Conservation (phyloP, 2,329 filamentous ascomycete genomes). For the Colletotrichum falcatum region DNA sequence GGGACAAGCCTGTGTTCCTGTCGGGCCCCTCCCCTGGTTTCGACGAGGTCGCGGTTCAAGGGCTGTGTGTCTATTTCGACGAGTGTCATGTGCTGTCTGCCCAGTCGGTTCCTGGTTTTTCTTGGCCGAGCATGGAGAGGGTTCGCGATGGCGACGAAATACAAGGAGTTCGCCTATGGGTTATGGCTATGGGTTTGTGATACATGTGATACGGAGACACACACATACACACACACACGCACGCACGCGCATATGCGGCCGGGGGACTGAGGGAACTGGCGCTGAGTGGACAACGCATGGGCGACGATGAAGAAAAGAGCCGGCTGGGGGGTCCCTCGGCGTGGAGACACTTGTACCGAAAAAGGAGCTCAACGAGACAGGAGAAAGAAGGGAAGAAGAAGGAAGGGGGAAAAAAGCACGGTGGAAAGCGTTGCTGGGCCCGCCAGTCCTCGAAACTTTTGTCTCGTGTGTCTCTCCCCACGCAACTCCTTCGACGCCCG, state of each 20-base stretch:
- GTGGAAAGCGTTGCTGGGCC: background rate
- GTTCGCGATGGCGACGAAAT: background rate
- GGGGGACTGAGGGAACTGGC: background rate
- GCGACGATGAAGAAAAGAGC: background rate
- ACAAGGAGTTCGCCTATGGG: background rate
- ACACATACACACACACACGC: background rate
- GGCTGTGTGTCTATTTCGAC: background rate
- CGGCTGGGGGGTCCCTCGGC: slow-evolving; percentile 5
- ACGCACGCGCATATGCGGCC: too few species aligned
- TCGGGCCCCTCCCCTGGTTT: slow-evolving; percentile 1
- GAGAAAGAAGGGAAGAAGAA: background rate
- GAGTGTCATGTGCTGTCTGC: background rate
- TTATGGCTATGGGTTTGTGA: background rate
- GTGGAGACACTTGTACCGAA: slow-evolving; percentile 3
- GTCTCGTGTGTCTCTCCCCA: slow-evolving; percentile 9
- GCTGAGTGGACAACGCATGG: background rate
- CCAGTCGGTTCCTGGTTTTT: background rate
- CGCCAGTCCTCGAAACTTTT: background rate
- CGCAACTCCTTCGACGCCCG: background rate
- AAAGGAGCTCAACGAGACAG: background rate
- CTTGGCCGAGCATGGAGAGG: background rate
- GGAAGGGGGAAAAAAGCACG: background rate
- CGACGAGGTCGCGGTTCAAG: background rate
- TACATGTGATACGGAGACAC: background rate
- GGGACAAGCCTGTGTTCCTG: background rate